Percentiles rank a stretch among this genome's conserved stretches.
phyloP scores from a whole-genome alignment of 1,284 basidiomycete species.

The Apiotrichum sp. region DNA sequence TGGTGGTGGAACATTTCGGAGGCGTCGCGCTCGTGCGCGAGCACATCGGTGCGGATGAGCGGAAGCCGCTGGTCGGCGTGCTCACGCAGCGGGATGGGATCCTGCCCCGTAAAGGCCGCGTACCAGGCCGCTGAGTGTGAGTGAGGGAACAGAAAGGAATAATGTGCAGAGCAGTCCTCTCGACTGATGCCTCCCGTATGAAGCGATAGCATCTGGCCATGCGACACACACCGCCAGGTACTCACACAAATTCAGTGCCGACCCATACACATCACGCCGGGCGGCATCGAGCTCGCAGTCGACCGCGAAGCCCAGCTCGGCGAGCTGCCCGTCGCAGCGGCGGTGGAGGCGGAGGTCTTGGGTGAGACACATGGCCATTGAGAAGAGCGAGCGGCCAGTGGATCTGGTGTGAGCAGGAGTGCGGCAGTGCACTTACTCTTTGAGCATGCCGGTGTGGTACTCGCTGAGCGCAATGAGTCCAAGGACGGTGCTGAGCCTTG shows the following conservation, averaged over 20 bases:
- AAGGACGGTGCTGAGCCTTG: constrained; percentile 16
- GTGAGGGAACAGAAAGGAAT: not conserved
- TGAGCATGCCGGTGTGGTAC: constrained; percentile 15
- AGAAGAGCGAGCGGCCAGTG: constrained; percentile 1
- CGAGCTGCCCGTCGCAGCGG: constrained; percentile 18
- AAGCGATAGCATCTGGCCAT: too few species aligned
- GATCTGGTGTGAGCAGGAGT: constrained; percentile 1
- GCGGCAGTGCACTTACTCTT: constrained; percentile 14
- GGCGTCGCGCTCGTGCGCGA: constrained; percentile 4
- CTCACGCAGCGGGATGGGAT: constrained; percentile 13
- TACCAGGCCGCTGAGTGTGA: constrained; percentile 15
- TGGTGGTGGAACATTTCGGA: constrained; percentile 16
- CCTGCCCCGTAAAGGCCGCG: constrained; percentile 19
- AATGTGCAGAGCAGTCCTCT: not conserved
- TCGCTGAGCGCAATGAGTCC: constrained; percentile 13
- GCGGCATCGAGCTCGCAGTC: constrained; percentile 19
- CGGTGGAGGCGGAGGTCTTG: constrained; percentile 17
- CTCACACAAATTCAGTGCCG: constrained; percentile 16
- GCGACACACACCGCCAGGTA: not conserved
- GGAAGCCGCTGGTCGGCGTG: constrained; percentile 20
- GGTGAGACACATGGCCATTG: not conserved
- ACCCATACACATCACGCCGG: constrained; percentile 18
- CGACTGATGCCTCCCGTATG: too few species aligned
- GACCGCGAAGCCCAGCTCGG: constrained; percentile 12
- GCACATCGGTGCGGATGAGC: constrained; percentile 10